Base-by-base conservation (phyloP, 768 basidiomycete species). In the Albatrellus ellisii region DNA sequence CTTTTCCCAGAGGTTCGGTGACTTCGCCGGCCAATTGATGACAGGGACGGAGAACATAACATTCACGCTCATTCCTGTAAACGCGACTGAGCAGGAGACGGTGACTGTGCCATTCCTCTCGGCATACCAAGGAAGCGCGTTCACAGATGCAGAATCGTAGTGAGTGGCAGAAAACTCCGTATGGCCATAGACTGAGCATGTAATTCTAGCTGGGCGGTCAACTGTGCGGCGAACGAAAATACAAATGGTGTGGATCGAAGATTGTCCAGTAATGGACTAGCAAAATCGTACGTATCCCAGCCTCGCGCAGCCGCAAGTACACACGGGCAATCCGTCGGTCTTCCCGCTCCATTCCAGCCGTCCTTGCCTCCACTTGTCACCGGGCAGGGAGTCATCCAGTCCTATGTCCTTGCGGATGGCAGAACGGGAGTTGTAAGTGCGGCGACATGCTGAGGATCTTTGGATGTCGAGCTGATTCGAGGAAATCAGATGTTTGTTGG, bases 1-100 rank as follows among this genome's bases (percentile, higher is more conserved):
- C n/a, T 75, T 70, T 49, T 73, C 71, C n/a, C 77, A 79, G 55
- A 65, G 75, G 10, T 51, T 79, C 36, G 77, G 69, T 8, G 65
- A 66, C 47, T 59, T 75, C 26, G 75, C 76, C 33, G 74, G 76
- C 2, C 72, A 36, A 22, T 18, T 36, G 35, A 18, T 69, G 44
- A 69, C 72, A 3, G 61, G 63, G 11, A 62, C 66, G 31, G 63
- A 63, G 6, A 67, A 63, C 2, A 51, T 79, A 8, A 69, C 65
- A 2, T 60, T 80, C 45, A 62, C 56, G 32, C 54, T 78, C 27
- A 64, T 73, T 15, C 54, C 63, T 11, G 66, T 58, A 8, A 65
- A 69, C 43, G 66, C 67, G 3, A 74, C 65, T 1, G 60, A 57
- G 45, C 46, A 61, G 1, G 75, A 78, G 54, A 67, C 61, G 0